Evolutionary conservation across 2,329 filamentous ascomycete species (phyloP).

Genomic region (Tolypocladium endophyticum): DNA sequence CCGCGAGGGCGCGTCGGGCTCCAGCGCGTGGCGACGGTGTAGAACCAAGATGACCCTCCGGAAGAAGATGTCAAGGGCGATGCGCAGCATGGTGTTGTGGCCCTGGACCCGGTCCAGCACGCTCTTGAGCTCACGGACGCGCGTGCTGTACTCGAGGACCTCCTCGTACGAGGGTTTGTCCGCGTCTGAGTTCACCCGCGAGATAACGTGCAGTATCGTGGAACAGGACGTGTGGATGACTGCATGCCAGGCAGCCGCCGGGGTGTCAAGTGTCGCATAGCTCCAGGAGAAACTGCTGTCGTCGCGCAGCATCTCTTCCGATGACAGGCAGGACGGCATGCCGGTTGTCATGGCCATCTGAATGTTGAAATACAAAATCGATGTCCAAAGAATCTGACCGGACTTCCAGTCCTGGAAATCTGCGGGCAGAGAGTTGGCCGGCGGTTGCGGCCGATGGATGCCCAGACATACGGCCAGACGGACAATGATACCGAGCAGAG

Average conservation of each 20-base stretch:
- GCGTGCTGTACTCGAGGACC: constrained; percentile 5
- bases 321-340: constrained; percentile 3
- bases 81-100: neutral
- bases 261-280: neutral
- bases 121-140: constrained; percentile 3
- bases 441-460: constrained; percentile 1
- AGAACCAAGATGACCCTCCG: constrained; percentile 4
- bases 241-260: neutral
- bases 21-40: constrained; percentile 4
- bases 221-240: constrained; percentile 2
- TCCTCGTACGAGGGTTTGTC: constrained; percentile 4
- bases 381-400: constrained; percentile 2
- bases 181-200: constrained; percentile 1
- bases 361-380: constrained; percentile 5
- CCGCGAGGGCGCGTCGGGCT: constrained; percentile 1
- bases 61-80: constrained; percentile 5
- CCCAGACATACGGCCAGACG: constrained; percentile 4
- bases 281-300: neutral
- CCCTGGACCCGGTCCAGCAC: neutral
- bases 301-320: neutral
- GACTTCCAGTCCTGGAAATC: constrained; percentile 1
- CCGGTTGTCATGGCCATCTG: constrained; percentile 3
- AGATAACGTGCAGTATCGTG: constrained; percentile 1
- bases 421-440: neutral
- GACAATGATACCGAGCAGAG: constrained; percentile 1